These are phyloP conservation scores for Populus hybrid DNA, from an alignment of 441 rosid genomes.

Conservation along the genomic window DNA sequence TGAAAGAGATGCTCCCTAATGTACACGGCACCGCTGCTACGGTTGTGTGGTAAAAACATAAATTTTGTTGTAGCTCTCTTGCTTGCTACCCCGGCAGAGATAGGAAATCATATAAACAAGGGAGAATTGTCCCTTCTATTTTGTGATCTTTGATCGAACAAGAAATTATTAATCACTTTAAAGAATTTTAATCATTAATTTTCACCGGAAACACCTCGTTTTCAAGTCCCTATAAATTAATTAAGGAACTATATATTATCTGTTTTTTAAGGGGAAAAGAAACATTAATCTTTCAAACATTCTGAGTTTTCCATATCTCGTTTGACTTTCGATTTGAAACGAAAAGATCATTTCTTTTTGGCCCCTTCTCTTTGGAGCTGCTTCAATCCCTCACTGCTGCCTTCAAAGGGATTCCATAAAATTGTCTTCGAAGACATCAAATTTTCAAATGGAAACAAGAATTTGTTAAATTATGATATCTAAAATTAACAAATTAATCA, in stretches of 20 bases:
- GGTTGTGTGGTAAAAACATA: slow-evolving; percentile 27
- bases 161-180: background rate
- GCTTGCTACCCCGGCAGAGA: background rate
- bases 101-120: background rate
- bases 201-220: background rate
- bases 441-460: background rate
- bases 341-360: background rate
- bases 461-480: too few species aligned
- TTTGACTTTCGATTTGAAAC: background rate
- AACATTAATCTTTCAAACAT: background rate
- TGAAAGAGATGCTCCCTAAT: slow-evolving; percentile 38
- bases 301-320: background rate
- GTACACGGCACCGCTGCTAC: slow-evolving; percentile 39
- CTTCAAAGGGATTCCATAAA: too few species aligned
- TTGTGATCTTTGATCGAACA: background rate
- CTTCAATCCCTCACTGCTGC: background rate
- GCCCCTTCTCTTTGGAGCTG: background rate
- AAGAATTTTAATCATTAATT: too few species aligned
- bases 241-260: too few species aligned
- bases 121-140: background rate
- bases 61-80: background rate
- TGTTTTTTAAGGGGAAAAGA: background rate
- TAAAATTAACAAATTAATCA: too few species aligned
- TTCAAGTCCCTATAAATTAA: background rate
- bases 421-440: background rate